Evolutionary conservation across 148 eudicot species (phyloP).

Genomic region (Arbutus unedo): DNA sequence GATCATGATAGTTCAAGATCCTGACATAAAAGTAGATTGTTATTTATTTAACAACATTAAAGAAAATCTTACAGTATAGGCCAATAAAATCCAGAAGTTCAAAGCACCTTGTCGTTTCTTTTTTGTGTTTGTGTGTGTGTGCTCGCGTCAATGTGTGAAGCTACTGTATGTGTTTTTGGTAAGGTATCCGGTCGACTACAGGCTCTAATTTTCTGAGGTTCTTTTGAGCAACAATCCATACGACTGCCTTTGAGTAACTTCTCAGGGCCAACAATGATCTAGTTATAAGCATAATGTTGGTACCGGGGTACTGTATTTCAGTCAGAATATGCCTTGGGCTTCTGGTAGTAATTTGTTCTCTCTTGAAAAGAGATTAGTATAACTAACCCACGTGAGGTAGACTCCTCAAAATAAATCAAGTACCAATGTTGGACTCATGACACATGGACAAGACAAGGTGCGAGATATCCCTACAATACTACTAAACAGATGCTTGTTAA

Average conservation of each 20-base stretch:
- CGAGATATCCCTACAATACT: not conserved
- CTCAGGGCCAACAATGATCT: not conserved
- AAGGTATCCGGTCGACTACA: not conserved
- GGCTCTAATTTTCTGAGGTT: not conserved
- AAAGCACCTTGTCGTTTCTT: not conserved
- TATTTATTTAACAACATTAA: too few species aligned
- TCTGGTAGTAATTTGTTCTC: not conserved
- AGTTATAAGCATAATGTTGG: not conserved
- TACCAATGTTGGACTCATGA: not conserved
- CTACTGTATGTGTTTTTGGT: not conserved
- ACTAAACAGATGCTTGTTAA: not conserved
- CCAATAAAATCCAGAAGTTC: not conserved
- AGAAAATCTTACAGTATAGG: too few species aligned
- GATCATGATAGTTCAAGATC: too few species aligned
- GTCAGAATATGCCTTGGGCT: not conserved
- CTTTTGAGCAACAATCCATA: not conserved
- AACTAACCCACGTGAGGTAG: not conserved
- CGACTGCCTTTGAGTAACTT: not conserved
- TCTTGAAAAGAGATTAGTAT: not conserved
- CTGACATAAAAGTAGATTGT: too few species aligned
- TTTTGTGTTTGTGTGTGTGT: not conserved
- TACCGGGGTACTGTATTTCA: not conserved
- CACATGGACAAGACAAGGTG: not conserved
- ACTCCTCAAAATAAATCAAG: not conserved
- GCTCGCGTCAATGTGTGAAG: not conserved